Evolutionary conservation across 2,329 filamentous ascomycete genomes (phyloP).

Genomic region (Aspergillus unguis): DNA sequence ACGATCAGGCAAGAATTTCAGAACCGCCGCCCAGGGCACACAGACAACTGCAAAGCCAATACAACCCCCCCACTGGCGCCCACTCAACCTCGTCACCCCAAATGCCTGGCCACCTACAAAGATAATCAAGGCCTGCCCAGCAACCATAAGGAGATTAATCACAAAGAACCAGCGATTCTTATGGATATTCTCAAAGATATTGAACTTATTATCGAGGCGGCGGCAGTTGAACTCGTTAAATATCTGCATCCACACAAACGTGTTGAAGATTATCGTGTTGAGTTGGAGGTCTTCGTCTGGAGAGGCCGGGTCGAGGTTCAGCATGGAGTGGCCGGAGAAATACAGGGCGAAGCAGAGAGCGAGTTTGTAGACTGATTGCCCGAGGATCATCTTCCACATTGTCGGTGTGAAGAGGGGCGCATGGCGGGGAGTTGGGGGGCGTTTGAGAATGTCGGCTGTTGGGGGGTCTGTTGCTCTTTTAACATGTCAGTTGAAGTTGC

Average conservation of each 20-base stretch:
- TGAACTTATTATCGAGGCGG: conserved; percentile 88
- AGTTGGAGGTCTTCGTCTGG: conserved; percentile 54
- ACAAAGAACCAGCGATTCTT: conserved; percentile 84
- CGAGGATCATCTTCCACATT: conserved; percentile 99
- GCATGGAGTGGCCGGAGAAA: conserved; percentile 64
- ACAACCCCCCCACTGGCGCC: conserved; percentile 80
- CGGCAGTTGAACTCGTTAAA: conserved; percentile 99
- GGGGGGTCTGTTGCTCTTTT: conserved; percentile 73
- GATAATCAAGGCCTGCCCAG: conserved; percentile 83
- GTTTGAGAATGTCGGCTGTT: conserved; percentile 71
- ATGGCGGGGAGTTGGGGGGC: conserved; percentile 73
- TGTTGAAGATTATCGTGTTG: conserved; percentile 89
- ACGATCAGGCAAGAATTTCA: conserved; percentile 78
- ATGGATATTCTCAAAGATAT: conserved; percentile 85
- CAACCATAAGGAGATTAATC: conserved; percentile 84
- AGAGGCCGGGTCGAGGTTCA: conserved; percentile 46
- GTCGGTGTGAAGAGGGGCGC: conserved; percentile 76
- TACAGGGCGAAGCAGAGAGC: conserved; percentile 74
- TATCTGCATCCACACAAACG: conserved; percentile 99
- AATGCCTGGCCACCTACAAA: conserved; percentile 82
- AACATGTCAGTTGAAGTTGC: not conserved
- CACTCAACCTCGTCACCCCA: conserved; percentile 66
- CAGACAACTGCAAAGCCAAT: conserved; percentile 81
- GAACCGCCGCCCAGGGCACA: conserved; percentile 74
- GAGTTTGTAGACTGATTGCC: conserved; percentile 86